These are phyloP conservation scores for Pleurotus salmoneostramineus DNA, from an alignment of 768 basidiomycete genomes.

Conservation along the genomic window DNA sequence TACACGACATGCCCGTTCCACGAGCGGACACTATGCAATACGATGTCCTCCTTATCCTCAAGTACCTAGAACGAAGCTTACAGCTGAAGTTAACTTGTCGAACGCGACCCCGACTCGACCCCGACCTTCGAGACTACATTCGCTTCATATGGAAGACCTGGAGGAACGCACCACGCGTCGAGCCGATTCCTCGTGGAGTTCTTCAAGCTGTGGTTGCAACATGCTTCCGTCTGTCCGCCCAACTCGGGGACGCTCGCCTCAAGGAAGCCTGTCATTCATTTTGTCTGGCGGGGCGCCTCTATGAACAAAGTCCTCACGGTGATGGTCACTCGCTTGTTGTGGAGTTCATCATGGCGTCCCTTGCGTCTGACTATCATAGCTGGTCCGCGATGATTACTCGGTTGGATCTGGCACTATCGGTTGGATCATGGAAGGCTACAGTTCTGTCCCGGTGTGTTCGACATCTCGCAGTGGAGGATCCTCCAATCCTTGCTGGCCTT, in stretches of 20 bases:
- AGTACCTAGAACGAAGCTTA: not conserved
- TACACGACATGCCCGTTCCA: not conserved
- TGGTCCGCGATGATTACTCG: conserved; percentile 25
- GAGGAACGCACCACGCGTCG: conserved; percentile 17
- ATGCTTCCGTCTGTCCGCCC: conserved; percentile 42
- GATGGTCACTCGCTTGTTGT: conserved; percentile 29
- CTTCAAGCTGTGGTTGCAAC: conserved; percentile 34
- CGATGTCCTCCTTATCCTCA: not conserved
- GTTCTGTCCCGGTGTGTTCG: conserved; percentile 18
- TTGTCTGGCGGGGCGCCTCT: conserved; percentile 23
- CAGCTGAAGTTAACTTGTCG: not conserved
- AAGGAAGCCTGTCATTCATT: conserved; percentile 31
- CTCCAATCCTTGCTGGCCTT: conserved; percentile 28
- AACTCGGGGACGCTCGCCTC: conserved; percentile 32
- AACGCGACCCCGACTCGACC: not conserved
- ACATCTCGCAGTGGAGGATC: conserved; percentile 23
- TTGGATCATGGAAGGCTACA: conserved; percentile 18
- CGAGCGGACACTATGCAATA: not conserved
- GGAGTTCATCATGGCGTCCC: conserved; percentile 27
- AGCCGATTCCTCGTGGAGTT: conserved; percentile 18
- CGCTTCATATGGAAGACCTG: conserved; percentile 40
- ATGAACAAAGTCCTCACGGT: conserved; percentile 14
- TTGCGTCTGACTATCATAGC: conserved; percentile 20
- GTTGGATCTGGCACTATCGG: conserved; percentile 21
- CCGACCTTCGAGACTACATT: conserved; percentile 16